Evolutionary conservation across 2,329 filamentous ascomycete species (phyloP).

Genomic region (Sphaerulina vaccinii): DNA sequence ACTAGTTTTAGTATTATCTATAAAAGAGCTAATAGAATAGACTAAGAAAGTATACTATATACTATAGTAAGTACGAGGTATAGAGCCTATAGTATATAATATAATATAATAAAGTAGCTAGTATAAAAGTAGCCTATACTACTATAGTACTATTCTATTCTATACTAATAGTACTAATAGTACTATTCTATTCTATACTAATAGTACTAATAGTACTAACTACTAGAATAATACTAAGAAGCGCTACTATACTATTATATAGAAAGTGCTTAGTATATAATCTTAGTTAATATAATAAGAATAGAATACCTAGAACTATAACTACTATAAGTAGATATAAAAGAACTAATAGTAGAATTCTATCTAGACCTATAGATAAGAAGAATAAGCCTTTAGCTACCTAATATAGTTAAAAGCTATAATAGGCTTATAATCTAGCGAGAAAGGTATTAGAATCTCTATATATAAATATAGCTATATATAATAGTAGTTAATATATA

Average conservation of each 20-base stretch:
- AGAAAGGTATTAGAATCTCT: slow-evolving; percentile 3
- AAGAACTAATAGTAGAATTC: not conserved
- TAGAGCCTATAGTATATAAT: slow-evolving; percentile 1
- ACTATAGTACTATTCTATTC: not conserved
- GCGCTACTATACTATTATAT: not conserved
- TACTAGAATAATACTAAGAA: not conserved
- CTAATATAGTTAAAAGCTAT: not conserved
- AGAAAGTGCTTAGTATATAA: slow-evolving; percentile 1
- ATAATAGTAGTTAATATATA: slow-evolving; percentile 4
- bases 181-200: no score
- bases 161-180: no score
- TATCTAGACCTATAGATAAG: not conserved
- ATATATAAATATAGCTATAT: not conserved
- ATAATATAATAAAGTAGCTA: not conserved
- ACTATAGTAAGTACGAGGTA: slow-evolving; percentile 9
- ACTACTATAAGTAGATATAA: not conserved
- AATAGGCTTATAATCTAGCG: not conserved
- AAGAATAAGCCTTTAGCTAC: not conserved
- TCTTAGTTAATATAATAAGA: slow-evolving; percentile 4
- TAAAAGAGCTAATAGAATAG: not conserved
- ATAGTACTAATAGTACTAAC: not conserved
- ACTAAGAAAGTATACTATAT: slow-evolving; percentile 9
- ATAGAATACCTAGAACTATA: not conserved
- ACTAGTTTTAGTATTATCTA: slow-evolving; percentile 7
- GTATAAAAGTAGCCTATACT: not conserved